Conservation (phyloP, 768 basidiomycete genomes). For the Lactifluus hygrophoroides region DNA sequence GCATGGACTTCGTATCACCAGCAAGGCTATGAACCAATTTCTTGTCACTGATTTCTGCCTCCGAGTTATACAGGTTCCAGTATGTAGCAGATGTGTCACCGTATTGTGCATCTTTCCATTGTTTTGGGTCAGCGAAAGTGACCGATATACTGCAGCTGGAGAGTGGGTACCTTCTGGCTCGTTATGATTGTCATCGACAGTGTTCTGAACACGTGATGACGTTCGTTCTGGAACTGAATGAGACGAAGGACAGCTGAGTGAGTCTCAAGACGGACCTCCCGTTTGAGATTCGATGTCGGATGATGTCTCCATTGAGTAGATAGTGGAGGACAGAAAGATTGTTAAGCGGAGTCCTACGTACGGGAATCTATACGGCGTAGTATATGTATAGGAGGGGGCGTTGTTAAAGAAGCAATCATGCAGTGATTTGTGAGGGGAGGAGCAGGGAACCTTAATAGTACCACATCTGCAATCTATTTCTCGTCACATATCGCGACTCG, state of each 20-base stretch:
- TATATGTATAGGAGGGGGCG: too few relatives aligned
- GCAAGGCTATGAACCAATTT: slow-evolving; percentile 12
- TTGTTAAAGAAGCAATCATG: too few relatives aligned
- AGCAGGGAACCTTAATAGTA: too few relatives aligned
- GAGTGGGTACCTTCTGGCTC: background rate
- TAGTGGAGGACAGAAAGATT: background rate
- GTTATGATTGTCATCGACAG: background rate
- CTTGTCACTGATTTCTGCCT: slow-evolving; percentile 12
- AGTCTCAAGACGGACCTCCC: background rate
- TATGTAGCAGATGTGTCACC: slow-evolving; percentile 12
- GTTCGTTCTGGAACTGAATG: background rate
- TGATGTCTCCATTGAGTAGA: background rate
- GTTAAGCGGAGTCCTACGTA: too few relatives aligned
- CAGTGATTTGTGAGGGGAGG: too few relatives aligned
- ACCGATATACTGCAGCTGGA: background rate
- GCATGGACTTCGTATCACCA: slow-evolving; percentile 16
- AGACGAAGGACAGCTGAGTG: background rate
- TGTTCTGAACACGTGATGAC: background rate
- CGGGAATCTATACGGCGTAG: too few relatives aligned
- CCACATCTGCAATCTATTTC: too few relatives aligned
- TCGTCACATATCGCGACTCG: too few relatives aligned
- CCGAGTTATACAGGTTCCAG: slow-evolving; percentile 15
- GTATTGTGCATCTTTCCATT: background rate
- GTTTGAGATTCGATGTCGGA: background rate
- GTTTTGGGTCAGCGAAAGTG: background rate